Base-by-base conservation (phyloP, 2,329 filamentous ascomycete genomes). In the Colletotrichum echinochloae region DNA sequence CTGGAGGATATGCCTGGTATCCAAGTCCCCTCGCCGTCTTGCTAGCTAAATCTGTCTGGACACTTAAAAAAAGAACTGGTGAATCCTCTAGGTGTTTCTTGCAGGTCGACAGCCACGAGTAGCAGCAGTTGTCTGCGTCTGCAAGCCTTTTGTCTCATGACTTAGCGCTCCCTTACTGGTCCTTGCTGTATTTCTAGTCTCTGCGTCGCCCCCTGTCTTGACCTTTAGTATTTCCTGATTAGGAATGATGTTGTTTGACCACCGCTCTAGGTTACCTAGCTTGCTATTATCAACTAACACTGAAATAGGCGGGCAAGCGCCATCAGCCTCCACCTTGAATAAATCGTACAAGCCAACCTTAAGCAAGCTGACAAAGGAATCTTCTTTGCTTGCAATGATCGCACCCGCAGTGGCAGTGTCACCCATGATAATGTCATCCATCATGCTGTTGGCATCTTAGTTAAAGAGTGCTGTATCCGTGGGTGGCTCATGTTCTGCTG, bases 11-110 rank as follows among this genome's bases (percentile, higher is more conserved):
- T n/a, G n/a, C n/a, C n/a, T n/a, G n/a, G n/a, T n/a, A n/a, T n/a
- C n/a, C n/a, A n/a, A n/a, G n/a, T n/a, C n/a, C n/a, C n/a, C n/a
- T n/a, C n/a, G n/a, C n/a, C n/a, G n/a, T n/a, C n/a, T n/a, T n/a
- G n/a, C n/a, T n/a, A n/a, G n/a, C n/a, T n/a, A n/a, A n/a, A n/a
- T n/a, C n/a, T n/a, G n/a, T n/a, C n/a, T n/a, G n/a, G n/a, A 63
- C 23, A 63, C 48, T 54, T 37, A 18, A 5, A 9, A 63, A 63
- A 63, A 48, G 46, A 62, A 62, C 11, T 23, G 33, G 33, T 62
- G 33, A 54, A 62, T 52, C 46, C 30, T 62, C 33, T 54, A 2
- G 16, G 37, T 44, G 26, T 26, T 63, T 5, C 23, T 63, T n/a
- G 23, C 30, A 44, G 23, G 5, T 18, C 35, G 18, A 3, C 18